Base-by-base conservation (phyloP, 495 filamentous ascomycete species). In the Trichoderma virens region DNA sequence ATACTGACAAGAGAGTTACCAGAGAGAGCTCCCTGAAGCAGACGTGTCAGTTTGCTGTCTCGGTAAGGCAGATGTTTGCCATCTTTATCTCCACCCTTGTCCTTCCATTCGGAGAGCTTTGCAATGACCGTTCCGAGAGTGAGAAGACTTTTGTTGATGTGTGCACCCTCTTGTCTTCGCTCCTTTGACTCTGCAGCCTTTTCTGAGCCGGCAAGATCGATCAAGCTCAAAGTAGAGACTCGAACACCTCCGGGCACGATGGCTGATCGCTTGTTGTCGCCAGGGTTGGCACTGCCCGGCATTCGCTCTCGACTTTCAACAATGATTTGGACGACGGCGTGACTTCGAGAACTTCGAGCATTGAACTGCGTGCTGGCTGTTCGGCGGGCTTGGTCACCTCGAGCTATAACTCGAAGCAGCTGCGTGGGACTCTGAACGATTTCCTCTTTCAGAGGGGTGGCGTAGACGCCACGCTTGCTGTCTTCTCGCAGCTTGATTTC, bases 381-480 rank as follows among this genome's bases (percentile, higher is more conserved):
- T 64, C 92, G 81, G 65, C 94, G 83, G 27, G 93, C 91, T 72
- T 94, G 86, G 70, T 98, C 94, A 69, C 94, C 94, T 63, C 95
- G 81, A 45, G 95, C 94, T 70, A 98, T 98, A 16, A 98, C 95
- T 62, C 93, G 85, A 62, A 98, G 82, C 45, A 98, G 84, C 70
- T 98, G 94, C 1, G 93, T 97, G 14, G 94, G 94, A 70, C 91
- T 96, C 71, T 98, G 95, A 27, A 98, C 94, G 70, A 98, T 98
- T 72, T 98, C 94, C 76, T 98, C 94, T 72, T 97, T 98, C 67
- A 98, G 75, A 38, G 94, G 94, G 45, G 87, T 97, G 3, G 94
- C 94, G 78, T 98, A 98, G 4, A 98, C 94, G 14, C 95, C 95
- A 60, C 94, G 82, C 75, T 97, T 98, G 75, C 88, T 90, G 73